Percentiles rank a stretch among this genome's conserved stretches.
phyloP scores from a whole-genome alignment of 2,329 filamentous ascomycete species.

The Aspergillus quadricinctus region DNA sequence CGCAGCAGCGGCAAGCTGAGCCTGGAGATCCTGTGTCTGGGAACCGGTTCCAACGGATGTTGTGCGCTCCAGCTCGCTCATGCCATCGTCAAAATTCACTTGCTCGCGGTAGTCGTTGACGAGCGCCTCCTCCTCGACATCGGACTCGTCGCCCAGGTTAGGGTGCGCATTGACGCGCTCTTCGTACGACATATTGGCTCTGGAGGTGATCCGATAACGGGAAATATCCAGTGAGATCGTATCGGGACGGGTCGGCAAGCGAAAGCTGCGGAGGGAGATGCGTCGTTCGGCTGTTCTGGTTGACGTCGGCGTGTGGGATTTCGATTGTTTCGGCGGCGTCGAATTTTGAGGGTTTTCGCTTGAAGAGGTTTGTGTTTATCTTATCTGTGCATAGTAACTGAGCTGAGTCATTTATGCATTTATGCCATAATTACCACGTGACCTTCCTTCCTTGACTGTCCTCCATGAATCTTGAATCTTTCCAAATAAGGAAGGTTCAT shows the following conservation, averaged over 20 bases:
- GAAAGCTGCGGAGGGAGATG: slow-evolving; percentile 17
- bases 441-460: neutral
- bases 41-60: slow-evolving; percentile 65
- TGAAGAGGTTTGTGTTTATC: slow-evolving; percentile 42
- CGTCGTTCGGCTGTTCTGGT: slow-evolving; percentile 20
- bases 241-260: slow-evolving; percentile 15
- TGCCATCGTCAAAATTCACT: slow-evolving; percentile 85
- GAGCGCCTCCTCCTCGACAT: slow-evolving; percentile 92
- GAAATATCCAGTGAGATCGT: slow-evolving; percentile 5
- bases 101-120: slow-evolving; percentile 96
- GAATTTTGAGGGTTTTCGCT: slow-evolving; percentile 47
- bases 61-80: slow-evolving; percentile 74
- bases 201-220: slow-evolving; percentile 9
- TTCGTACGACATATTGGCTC: slow-evolving; percentile 42
- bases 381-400: slow-evolving; percentile 33
- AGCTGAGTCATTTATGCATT: slow-evolving; percentile 30
- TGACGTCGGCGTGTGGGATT: slow-evolving; percentile 37
- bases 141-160: slow-evolving; percentile 70
- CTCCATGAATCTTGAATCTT: too few relatives aligned
- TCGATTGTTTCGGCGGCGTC: slow-evolving; percentile 27
- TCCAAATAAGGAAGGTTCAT: too few relatives aligned
- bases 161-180: slow-evolving; percentile 41
- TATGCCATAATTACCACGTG: neutral
- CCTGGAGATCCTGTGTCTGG: slow-evolving; percentile 87
- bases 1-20: slow-evolving; percentile 83